Evolutionary conservation across 2,329 filamentous ascomycete genomes (phyloP), one percentile per base, ranked within the genome.

Genomic region (Sporothrix pseudoabietina): DNA sequence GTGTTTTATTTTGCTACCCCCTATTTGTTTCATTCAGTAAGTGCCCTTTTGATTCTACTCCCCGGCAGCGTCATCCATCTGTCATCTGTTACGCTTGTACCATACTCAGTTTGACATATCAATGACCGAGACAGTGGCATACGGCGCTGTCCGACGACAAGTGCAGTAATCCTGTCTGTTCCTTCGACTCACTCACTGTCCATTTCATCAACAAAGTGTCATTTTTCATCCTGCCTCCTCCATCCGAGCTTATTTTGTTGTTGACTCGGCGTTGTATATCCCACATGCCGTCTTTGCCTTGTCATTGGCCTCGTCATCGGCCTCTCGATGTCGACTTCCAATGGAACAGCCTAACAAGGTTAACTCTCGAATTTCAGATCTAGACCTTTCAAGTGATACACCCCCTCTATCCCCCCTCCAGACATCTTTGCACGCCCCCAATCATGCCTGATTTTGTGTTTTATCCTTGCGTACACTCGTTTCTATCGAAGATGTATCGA

Each of bases 361-460:
- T 35, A 6, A 54, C 57, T 63, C 44, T 61, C 19, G n/a, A n/a
- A 10, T 41, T 55, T 19, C 19, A 41, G 70, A 65, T 65, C 70
- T 65, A 71, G 70, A 65, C 57, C 57, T 32, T 52, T 52, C 65
- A 52, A 65, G 57, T 54, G 57, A 65, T 35, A 71, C 57, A 63
- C 57, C 70, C 70, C 57, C 57, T 65, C 30, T 32, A 7, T 35
- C 32, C 41, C 8, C 32, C 26, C 57, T 41, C 30, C 44, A 12
- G 7, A 7, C 26, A 8, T 49, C 30, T 68, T n/a, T 19, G 19
- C 65, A 68, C 65, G 19, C 65, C 70, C 57, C 59, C 57, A 19
- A 52, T 30, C 10, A 54, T 54, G 44, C 30, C 44, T 39, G 30
- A 16, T 44, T 30, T 52, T 30, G 19, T 52, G 19, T 44, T 44